phyloP scores from a whole-genome alignment of 108 stramenopile species.

The Discostella stelligeroides region DNA sequence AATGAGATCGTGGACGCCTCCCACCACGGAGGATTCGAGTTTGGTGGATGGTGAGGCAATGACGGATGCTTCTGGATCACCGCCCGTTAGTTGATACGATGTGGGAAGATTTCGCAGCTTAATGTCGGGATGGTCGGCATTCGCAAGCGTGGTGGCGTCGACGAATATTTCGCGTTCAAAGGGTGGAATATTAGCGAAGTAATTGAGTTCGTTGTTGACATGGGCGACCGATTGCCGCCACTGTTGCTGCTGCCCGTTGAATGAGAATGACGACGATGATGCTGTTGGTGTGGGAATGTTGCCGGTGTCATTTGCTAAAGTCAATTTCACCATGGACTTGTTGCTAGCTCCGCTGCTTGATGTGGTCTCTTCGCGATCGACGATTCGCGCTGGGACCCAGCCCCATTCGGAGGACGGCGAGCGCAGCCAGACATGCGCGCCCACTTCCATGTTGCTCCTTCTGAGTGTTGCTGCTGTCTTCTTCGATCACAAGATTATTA shows the following conservation, averaged over 20 bases:
- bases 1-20: constrained; percentile 69
- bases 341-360: constrained; percentile 7
- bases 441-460: constrained; percentile 80
- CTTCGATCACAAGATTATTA: too few relatives aligned
- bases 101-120: constrained; percentile 77
- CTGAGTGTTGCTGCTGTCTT: too few relatives aligned
- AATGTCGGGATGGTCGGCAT: constrained; percentile 76
- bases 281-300: constrained; percentile 13
- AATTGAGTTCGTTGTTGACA: constrained; percentile 28
- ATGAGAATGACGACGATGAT: too few relatives aligned
- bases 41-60: constrained; percentile 47
- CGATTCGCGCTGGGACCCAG: constrained; percentile 82
- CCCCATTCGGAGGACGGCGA: constrained; percentile 76
- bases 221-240: not conserved
- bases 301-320: constrained; percentile 56
- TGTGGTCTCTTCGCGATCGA: constrained; percentile 53
- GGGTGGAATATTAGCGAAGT: constrained; percentile 56
- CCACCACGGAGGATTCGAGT: constrained; percentile 14
- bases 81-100: constrained; percentile 53
- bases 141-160: constrained; percentile 71
- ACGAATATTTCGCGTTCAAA: constrained; percentile 64
- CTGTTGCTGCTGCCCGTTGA: too few relatives aligned
- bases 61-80: constrained; percentile 62
- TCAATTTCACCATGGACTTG: constrained; percentile 54
- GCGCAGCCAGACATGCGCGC: constrained; percentile 79